These are phyloP conservation scores for Metschnikowia kofuensis DNA, from an alignment of 805 yeast species.

Conservation along the genomic window DNA sequence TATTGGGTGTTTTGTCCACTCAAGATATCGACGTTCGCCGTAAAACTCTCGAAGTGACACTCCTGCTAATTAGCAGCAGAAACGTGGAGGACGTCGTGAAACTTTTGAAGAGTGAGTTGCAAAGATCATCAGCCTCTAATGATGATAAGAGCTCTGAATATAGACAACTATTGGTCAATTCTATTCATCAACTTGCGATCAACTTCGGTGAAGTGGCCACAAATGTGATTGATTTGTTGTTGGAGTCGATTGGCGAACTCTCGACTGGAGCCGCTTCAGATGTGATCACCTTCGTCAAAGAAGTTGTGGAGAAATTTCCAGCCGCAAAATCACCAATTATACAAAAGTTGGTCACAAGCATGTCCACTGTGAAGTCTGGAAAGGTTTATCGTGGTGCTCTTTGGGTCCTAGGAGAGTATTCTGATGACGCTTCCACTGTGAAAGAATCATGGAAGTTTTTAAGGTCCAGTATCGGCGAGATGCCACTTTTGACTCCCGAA, in stretches of 20 bases:
- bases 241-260: constrained; percentile 83
- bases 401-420: constrained; percentile 96
- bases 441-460: constrained; percentile 85
- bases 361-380: constrained; percentile 74
- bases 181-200: constrained; percentile 87
- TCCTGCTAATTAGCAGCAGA: constrained; percentile 76
- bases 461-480: constrained; percentile 80
- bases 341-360: constrained; percentile 55
- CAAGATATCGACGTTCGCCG: constrained; percentile 90
- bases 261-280: constrained; percentile 84
- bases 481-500: constrained; percentile 83
- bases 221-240: constrained; percentile 79
- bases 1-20: constrained; percentile 78
- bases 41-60: constrained; percentile 81
- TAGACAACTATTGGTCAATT: constrained; percentile 81
- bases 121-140: constrained; percentile 62
- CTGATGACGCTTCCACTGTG: constrained; percentile 65
- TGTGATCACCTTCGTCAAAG: constrained; percentile 87
- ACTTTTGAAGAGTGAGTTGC: constrained; percentile 86
- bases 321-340: constrained; percentile 66
- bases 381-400: constrained; percentile 90
- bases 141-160: constrained; percentile 84
- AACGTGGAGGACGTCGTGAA: constrained; percentile 93
- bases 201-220: constrained; percentile 89
- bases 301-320: constrained; percentile 90